Evolutionary conservation across 2,329 filamentous ascomycete genomes (phyloP).

Genomic region (Paraconiothyrium brasiliense): DNA sequence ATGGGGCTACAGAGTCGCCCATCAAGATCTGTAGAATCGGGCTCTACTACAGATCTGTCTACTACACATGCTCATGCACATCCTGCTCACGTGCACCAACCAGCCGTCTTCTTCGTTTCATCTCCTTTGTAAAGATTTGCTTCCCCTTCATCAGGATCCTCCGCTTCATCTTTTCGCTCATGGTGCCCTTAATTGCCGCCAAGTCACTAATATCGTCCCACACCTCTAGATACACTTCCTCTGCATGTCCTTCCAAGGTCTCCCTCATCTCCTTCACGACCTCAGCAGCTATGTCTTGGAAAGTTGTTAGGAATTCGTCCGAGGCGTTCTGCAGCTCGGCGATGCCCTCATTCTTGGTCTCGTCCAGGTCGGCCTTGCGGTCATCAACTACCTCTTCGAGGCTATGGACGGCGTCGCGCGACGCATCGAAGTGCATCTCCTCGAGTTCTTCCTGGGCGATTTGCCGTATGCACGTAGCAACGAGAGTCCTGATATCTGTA

Average conservation of each 20-base stretch:
- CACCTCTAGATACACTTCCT: background rate
- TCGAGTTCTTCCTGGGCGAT: background rate
- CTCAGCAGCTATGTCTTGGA: background rate
- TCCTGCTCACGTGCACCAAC: background rate
- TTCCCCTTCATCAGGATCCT: background rate
- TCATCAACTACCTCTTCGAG: background rate
- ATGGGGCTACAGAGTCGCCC: too few relatives aligned
- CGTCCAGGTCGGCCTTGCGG: background rate
- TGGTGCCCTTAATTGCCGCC: background rate
- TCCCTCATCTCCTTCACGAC: background rate
- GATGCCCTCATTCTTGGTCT: background rate
- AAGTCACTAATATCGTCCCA: background rate
- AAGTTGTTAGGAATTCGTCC: background rate
- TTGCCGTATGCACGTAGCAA: background rate
- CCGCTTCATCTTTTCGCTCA: background rate
- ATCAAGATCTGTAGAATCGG: too few relatives aligned
- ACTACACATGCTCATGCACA: background rate
- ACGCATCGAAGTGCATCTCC: background rate
- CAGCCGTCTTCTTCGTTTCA: background rate
- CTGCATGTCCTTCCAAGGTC: background rate
- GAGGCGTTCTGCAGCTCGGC: background rate
- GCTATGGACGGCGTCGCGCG: background rate
- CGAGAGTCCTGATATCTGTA: background rate
- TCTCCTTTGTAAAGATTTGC: background rate
- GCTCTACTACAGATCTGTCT: background rate